Conservation (phyloP, 768 basidiomycete genomes). For the Agaricus sinodeliciosus region DNA sequence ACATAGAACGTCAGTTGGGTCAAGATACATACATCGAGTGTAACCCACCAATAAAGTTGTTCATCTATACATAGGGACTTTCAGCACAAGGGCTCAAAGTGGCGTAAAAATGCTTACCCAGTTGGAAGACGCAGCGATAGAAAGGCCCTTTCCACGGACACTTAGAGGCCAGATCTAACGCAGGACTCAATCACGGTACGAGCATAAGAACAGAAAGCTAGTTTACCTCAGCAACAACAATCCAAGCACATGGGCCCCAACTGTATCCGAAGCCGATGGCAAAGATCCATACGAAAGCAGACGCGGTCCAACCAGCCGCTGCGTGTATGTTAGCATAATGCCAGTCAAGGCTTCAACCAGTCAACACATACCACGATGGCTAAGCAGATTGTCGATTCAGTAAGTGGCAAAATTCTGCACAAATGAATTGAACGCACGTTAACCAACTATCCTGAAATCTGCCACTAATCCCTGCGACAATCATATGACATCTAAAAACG, state of each 20-base stretch:
- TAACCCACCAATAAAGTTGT: slow-evolving; percentile 61
- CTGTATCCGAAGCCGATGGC: slow-evolving; percentile 71
- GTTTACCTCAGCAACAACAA: slow-evolving; percentile 57
- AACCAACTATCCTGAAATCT: slow-evolving; percentile 51
- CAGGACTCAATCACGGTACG: neutral
- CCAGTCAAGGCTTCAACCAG: neutral
- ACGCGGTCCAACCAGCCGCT: slow-evolving; percentile 71
- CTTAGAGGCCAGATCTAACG: slow-evolving; percentile 58
- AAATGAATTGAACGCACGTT: slow-evolving; percentile 23
- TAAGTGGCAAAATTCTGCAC: neutral
- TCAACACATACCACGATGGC: slow-evolving; percentile 25
- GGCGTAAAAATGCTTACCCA: slow-evolving; percentile 39
- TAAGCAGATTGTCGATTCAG: slow-evolving; percentile 12
- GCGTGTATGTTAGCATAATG: neutral
- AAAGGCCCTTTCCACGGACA: slow-evolving; percentile 69
- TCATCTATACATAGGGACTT: slow-evolving; percentile 42
- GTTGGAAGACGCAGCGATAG: slow-evolving; percentile 70
- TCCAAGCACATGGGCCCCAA: slow-evolving; percentile 80
- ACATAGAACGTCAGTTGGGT: neutral
- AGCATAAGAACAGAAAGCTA: neutral
- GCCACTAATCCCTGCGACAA: slow-evolving; percentile 60
- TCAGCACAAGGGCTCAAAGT: neutral
- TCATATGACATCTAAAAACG: slow-evolving; percentile 51
- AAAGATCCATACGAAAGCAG: slow-evolving; percentile 68
- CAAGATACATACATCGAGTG: too few species aligned